Evolutionary conservation across 306 rosid genomes (phyloP).

Genomic region (Castanospermum australe): DNA sequence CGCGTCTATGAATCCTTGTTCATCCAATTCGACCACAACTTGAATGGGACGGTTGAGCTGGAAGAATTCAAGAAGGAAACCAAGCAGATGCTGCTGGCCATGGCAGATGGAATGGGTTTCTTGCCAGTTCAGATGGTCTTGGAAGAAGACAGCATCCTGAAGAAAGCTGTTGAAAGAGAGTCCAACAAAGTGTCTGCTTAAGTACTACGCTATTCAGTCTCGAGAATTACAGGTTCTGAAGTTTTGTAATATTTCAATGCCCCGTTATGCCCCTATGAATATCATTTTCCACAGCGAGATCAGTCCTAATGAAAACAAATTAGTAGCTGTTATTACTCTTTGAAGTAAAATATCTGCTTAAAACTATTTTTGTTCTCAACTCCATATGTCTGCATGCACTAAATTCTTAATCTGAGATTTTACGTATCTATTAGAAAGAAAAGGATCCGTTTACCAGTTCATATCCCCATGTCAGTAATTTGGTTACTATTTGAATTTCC

Average conservation of each 20-base stretch:
- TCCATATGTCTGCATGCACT: background rate
- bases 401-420: background rate
- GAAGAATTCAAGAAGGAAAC: conserved; percentile 73
- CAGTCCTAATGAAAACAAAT: too few species aligned
- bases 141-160: conserved; percentile 63
- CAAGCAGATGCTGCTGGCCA: conserved; percentile 68
- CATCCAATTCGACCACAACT: conserved; percentile 58
- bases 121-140: conserved; percentile 68
- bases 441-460: background rate
- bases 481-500: background rate
- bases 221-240: background rate
- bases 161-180: conserved; percentile 73
- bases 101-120: conserved; percentile 79
- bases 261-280: background rate
- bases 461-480: background rate
- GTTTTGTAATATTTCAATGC: background rate
- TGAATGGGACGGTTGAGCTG: conserved; percentile 58
- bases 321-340: background rate
- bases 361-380: background rate
- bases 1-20: conserved; percentile 59
- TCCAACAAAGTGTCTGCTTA: conserved; percentile 21
- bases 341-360: background rate
- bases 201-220: background rate
- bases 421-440: background rate
- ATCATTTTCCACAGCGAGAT: too few species aligned